Percentiles rank a stretch among this genome's conserved stretches.
Conservation (phyloP, 257 asterid genomes). For the Nemophila menziesii region DNA sequence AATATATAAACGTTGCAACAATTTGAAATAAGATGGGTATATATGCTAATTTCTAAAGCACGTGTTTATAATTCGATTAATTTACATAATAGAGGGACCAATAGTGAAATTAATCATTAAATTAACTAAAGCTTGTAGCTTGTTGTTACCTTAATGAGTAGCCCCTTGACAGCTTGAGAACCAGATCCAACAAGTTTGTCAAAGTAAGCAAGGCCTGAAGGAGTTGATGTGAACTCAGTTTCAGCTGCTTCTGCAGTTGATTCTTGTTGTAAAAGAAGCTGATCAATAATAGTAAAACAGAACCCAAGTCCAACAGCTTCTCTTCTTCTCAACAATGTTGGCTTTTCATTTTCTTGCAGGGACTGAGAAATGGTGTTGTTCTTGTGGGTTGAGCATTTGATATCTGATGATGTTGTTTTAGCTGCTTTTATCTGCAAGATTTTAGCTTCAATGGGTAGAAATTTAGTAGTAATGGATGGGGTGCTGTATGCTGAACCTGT, state of each 20-base stretch:
- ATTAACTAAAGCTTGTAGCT: too few species aligned
- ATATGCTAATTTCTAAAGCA: too few species aligned
- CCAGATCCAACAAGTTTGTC: conserved; percentile 27
- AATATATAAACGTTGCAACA: too few species aligned
- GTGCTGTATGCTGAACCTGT: background rate
- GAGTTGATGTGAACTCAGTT: conserved; percentile 18
- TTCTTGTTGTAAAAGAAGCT: conserved; percentile 2
- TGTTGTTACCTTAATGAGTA: conserved; percentile 28
- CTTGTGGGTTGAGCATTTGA: too few species aligned
- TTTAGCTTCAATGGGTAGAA: background rate
- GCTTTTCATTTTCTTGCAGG: background rate
- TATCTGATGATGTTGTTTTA: background rate
- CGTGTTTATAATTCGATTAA: too few species aligned
- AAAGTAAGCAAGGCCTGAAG: conserved; percentile 36
- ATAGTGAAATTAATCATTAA: too few species aligned
- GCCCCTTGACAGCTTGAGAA: conserved; percentile 26
- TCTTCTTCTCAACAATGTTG: conserved; percentile 15
- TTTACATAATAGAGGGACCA: too few species aligned
- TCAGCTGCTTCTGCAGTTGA: conserved; percentile 13
- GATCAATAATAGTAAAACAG: conserved; percentile 5
- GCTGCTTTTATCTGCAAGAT: background rate
- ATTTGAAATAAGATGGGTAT: too few species aligned
- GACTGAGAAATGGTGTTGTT: too few species aligned
- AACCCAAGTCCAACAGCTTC: conserved; percentile 21
- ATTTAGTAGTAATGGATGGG: background rate